These are phyloP conservation scores for Licmophora abbreviata DNA, from an alignment of 108 stramenopile genomes.

Conservation along the genomic window DNA sequence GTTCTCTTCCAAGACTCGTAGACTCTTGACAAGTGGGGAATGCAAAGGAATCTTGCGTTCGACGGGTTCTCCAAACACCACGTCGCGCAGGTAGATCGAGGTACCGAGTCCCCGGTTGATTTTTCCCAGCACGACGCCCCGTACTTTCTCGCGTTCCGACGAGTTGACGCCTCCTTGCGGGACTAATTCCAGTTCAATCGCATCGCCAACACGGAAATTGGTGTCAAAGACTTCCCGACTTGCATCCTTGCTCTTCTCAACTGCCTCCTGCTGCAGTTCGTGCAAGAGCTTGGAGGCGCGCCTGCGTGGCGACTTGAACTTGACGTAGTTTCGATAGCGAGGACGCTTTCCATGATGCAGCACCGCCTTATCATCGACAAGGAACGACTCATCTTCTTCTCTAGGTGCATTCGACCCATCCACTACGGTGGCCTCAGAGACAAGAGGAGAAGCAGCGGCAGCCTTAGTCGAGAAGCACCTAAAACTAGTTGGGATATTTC, in stretches of 20 bases:
- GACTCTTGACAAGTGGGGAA: conserved; percentile 62
- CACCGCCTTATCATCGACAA: conserved; percentile 29
- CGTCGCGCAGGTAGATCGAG: conserved; percentile 61
- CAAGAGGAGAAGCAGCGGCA: no score
- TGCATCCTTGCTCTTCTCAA: conserved; percentile 26
- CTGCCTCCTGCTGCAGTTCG: conserved; percentile 47
- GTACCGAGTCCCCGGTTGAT: conserved; percentile 58
- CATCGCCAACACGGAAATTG: conserved; percentile 65
- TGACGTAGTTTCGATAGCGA: conserved; percentile 33
- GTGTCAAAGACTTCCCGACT: conserved; percentile 54
- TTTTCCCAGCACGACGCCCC: conserved; percentile 72
- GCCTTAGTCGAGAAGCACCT: no score
- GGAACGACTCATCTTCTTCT: no score
- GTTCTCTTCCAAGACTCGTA: conserved; percentile 74
- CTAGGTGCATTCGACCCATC: no score
- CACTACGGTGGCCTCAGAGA: no score
- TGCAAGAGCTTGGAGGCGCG: conserved; percentile 65
- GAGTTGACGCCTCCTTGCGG: conserved; percentile 50
- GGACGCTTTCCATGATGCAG: conserved; percentile 40
- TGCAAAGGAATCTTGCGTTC: conserved; percentile 73
- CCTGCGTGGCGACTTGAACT: conserved; percentile 75
- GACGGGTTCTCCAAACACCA: conserved; percentile 63
- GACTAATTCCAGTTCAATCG: conserved; percentile 63
- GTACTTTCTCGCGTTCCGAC: conserved; percentile 51
- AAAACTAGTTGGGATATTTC: no score